Conservation (phyloP, 1,284 basidiomycete genomes). For the Xerocomus nothofagi region DNA sequence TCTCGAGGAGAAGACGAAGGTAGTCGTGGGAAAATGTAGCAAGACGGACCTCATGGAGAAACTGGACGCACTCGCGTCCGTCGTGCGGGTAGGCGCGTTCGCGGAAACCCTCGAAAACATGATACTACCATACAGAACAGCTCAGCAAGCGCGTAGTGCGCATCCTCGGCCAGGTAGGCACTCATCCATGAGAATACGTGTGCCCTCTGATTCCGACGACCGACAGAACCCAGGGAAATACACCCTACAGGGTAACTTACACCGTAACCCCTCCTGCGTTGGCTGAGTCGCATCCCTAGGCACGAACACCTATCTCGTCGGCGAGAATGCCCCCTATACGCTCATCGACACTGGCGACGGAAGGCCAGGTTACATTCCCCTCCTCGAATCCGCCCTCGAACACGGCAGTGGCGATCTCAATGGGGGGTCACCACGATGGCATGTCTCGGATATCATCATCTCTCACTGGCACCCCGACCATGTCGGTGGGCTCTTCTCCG, state of each 20-base stretch:
- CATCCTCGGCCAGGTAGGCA: constrained; percentile 68
- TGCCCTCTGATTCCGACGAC: neutral
- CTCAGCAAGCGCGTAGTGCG: constrained; percentile 63
- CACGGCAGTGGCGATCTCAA: constrained; percentile 25
- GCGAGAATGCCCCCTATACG: constrained; percentile 65
- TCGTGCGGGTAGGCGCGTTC: constrained; percentile 47
- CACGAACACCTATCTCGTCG: constrained; percentile 92
- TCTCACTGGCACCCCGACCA: constrained; percentile 94
- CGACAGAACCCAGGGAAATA: constrained; percentile 85
- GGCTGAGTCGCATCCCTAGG: constrained; percentile 42
- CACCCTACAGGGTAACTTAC: constrained; percentile 77
- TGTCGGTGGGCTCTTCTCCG: constrained; percentile 70
- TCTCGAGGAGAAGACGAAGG: no score
- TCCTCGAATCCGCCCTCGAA: constrained; percentile 61
- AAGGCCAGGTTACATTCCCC: constrained; percentile 62
- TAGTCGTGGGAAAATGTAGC: constrained; percentile 13
- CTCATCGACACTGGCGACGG: constrained; percentile 92
- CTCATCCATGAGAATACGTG: neutral
- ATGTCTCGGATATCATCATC: constrained; percentile 83
- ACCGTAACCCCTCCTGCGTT: no score
- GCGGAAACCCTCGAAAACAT: neutral
- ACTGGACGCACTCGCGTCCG: constrained; percentile 48
- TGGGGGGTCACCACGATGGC: constrained; percentile 38
- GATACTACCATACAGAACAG: constrained; percentile 35
- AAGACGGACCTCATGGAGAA: constrained; percentile 39